phyloP scores from a whole-genome alignment of 495 filamentous ascomycete genomes.

The Aspergillus sparsus region DNA sequence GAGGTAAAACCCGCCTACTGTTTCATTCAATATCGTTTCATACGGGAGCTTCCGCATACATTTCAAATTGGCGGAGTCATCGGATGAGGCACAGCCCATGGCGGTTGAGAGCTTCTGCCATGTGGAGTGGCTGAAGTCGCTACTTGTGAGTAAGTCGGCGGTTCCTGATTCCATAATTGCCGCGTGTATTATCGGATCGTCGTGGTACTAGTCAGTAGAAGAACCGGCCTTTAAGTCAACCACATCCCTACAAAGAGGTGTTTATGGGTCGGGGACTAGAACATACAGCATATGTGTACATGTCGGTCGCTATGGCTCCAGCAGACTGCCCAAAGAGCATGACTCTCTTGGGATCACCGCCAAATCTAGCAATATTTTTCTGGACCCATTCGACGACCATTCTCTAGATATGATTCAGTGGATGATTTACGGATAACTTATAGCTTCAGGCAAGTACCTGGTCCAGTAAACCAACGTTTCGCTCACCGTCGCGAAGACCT shows the following conservation, averaged over 20 bases:
- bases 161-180: slow-evolving; percentile 21
- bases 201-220: slow-evolving; percentile 7
- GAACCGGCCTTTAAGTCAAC: no score
- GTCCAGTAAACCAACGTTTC: slow-evolving; percentile 39
- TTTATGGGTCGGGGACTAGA: neutral
- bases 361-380: slow-evolving; percentile 37
- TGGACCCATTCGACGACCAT: slow-evolving; percentile 35
- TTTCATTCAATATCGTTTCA: neutral
- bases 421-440: no score
- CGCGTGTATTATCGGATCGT: slow-evolving; percentile 18
- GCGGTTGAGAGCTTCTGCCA: slow-evolving; percentile 18
- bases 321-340: slow-evolving; percentile 41
- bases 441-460: slow-evolving; percentile 26
- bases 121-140: slow-evolving; percentile 17
- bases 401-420: no score
- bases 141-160: slow-evolving; percentile 10
- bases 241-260: no score
- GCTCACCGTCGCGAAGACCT: slow-evolving; percentile 19
- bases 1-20: slow-evolving; percentile 4
- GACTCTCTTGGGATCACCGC: slow-evolving; percentile 39
- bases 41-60: slow-evolving; percentile 20
- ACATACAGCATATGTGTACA: slow-evolving; percentile 30
- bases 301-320: slow-evolving; percentile 33
- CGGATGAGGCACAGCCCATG: slow-evolving; percentile 14
- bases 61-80: neutral